Percentiles rank a stretch among this genome's conserved stretches.
Conservation (phyloP, 129 eudicot species). For the Saussurea involucrata region DNA sequence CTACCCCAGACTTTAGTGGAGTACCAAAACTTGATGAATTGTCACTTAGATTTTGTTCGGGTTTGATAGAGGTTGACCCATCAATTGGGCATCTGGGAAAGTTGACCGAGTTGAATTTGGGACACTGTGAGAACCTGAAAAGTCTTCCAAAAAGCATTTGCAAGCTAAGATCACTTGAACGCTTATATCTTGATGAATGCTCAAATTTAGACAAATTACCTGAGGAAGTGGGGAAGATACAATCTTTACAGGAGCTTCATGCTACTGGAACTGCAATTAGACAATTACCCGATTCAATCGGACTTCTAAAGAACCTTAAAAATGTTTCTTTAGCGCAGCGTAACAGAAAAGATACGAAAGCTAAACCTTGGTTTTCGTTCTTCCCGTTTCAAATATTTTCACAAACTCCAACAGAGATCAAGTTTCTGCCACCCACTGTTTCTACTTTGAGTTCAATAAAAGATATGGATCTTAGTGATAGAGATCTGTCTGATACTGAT, state of each 20-base stretch:
- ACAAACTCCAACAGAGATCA: background rate
- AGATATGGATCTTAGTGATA: slow-evolving; percentile 16
- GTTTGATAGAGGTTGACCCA: slow-evolving; percentile 22
- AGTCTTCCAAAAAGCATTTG: slow-evolving; percentile 25
- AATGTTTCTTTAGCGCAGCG: slow-evolving; percentile 12
- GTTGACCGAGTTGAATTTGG: slow-evolving; percentile 26
- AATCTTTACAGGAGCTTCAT: slow-evolving; percentile 5
- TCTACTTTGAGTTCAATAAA: slow-evolving; percentile 18
- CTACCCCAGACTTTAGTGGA: slow-evolving; percentile 18
- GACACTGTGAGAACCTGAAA: slow-evolving; percentile 21
- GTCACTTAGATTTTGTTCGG: slow-evolving; percentile 22
- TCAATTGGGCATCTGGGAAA: slow-evolving; percentile 30
- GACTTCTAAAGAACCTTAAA: slow-evolving; percentile 12
- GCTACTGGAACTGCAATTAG: background rate
- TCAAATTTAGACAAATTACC: slow-evolving; percentile 15
- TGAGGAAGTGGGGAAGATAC: slow-evolving; percentile 2
- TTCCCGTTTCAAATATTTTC: slow-evolving; percentile 1
- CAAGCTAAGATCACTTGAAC: slow-evolving; percentile 17
- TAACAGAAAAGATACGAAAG: background rate
- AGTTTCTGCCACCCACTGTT: slow-evolving; percentile 23
- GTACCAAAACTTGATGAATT: slow-evolving; percentile 26
- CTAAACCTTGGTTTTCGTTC: slow-evolving; percentile 3
- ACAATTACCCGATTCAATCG: slow-evolving; percentile 6
- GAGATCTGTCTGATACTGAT: slow-evolving; percentile 5
- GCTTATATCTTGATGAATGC: slow-evolving; percentile 13